Base-by-base conservation (phyloP, 2,329 filamentous ascomycete genomes). In the Capronia coronata region DNA sequence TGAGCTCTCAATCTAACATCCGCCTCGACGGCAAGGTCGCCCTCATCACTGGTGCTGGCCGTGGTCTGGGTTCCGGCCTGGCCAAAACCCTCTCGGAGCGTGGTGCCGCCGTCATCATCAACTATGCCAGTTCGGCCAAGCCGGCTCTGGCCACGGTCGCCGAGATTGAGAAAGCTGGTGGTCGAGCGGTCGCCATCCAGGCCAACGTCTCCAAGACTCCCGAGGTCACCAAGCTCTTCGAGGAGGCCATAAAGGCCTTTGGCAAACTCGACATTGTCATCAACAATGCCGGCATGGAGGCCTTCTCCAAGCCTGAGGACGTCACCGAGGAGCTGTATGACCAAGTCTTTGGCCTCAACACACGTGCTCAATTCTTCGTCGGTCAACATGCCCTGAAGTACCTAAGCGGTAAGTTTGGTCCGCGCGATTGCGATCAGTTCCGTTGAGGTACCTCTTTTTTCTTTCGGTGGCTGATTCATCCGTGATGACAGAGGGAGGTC, bases 361-460 rank as follows among this genome's bases (percentile, higher is more conserved):
- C 77, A 29, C 75, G 78, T 37, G 78, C 75, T 32, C 78, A 82
- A 63, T 81, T 81, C 70, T 81, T 82, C 65, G 78, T 82, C 49
- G 77, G 76, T 14, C 83, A 87, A 70, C 80, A 84, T 47, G 85
- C 79, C 6, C 82, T 84, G 67, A 83, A 82, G 68, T 72, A 86
- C 68, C 76, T 86, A 34, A 55, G 53, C 43, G 51, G 56, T 58
- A 46, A 54, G 53, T 51, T 23, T 14, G 10, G 16, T 4, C 27
- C 16, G n/a, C 27, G 16, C 19, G n/a, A 16, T 21, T 14, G 13
- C 9, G 34, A 32, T 9, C n/a, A n/a, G n/a, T n/a, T n/a, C n/a
- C n/a, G n/a, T n/a, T n/a, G n/a, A n/a, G n/a, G n/a, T n/a, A n/a
- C n/a, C n/a, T n/a, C n/a, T n/a, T n/a, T n/a, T n/a, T 19, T 30